Conservation (phyloP, 2,329 filamentous ascomycete genomes). For the Calonectria hawksworthii region DNA sequence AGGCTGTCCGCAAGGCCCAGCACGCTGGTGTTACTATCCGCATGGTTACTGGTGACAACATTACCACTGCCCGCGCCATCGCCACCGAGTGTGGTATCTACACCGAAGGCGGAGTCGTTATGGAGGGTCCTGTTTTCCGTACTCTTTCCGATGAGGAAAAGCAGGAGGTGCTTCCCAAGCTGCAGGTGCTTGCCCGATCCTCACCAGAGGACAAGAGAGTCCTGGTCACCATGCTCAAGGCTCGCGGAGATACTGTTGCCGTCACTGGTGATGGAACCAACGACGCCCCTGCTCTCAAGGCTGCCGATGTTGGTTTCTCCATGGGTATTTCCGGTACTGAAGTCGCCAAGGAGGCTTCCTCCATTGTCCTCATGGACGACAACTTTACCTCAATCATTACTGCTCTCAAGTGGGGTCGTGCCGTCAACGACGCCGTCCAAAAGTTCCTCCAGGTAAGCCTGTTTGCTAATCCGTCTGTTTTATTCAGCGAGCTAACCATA, state of each 20-base stretch:
- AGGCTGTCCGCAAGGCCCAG: conserved; percentile 73
- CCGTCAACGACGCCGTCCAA: conserved; percentile 76
- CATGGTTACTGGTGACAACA: conserved; percentile 68
- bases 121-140: conserved; percentile 69
- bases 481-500: background rate
- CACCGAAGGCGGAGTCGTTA: conserved; percentile 75
- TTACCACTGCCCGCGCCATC: conserved; percentile 56
- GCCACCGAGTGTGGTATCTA: conserved; percentile 59
- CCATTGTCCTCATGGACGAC: conserved; percentile 76
- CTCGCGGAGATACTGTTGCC: conserved; percentile 75
- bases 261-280: conserved; percentile 78
- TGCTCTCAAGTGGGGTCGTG: conserved; percentile 76
- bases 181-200: conserved; percentile 78
- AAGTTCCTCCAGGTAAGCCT: conserved; percentile 68
- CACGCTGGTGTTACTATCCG: conserved; percentile 75
- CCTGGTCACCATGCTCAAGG: conserved; percentile 74
- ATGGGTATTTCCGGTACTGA: conserved; percentile 78
- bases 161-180: conserved; percentile 69
- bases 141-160: conserved; percentile 63
- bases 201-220: conserved; percentile 79
- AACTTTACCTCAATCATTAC: conserved; percentile 77
- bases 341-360: conserved; percentile 75
- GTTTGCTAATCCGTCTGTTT: too few species aligned
- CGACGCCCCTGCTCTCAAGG: conserved; percentile 75
- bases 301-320: conserved; percentile 76